phyloP scores from a whole-genome alignment of 2,329 filamentous ascomycete genomes.

The Periconia digitata region DNA sequence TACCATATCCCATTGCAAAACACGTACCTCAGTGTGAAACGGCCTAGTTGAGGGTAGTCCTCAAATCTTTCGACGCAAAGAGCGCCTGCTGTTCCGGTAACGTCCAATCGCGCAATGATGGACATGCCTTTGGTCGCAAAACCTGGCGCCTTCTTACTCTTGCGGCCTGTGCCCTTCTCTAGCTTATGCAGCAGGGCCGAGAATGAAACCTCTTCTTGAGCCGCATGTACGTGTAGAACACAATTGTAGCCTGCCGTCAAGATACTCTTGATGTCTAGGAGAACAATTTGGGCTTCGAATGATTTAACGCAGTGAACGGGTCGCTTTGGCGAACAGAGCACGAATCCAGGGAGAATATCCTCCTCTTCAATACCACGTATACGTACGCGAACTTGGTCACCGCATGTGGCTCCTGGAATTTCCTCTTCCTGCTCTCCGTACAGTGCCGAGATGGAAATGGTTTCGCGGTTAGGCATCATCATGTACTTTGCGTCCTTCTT shows the following conservation, averaged over 20 bases:
- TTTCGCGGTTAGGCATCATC: constrained; percentile 94
- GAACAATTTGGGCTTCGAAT: constrained; percentile 96
- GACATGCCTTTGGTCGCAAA: constrained; percentile 81
- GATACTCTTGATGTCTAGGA: constrained; percentile 92
- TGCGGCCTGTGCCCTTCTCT: constrained; percentile 89
- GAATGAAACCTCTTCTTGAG: constrained; percentile 97
- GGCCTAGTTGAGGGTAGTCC: constrained; percentile 76
- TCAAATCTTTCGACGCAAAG: constrained; percentile 95
- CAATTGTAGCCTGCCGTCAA: constrained; percentile 95
- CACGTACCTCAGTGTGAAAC: constrained; percentile 31
- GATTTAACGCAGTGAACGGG: constrained; percentile 85
- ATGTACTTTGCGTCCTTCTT: constrained; percentile 84
- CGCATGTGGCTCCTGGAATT: constrained; percentile 76
- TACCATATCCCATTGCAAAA: background rate
- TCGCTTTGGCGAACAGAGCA: constrained; percentile 91
- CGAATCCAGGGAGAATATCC: constrained; percentile 92
- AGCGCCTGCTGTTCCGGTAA: constrained; percentile 79
- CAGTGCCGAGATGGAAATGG: constrained; percentile 77
- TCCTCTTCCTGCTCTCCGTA: constrained; percentile 98
- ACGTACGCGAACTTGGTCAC: constrained; percentile 91
- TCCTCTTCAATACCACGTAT: constrained; percentile 96
- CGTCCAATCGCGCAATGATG: constrained; percentile 89
- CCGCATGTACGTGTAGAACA: constrained; percentile 94
- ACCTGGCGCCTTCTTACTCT: constrained; percentile 89
- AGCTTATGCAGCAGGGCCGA: constrained; percentile 85